Base-by-base conservation (phyloP, 2,329 filamentous ascomycete genomes). In the Knoxdaviesia capensis region DNA sequence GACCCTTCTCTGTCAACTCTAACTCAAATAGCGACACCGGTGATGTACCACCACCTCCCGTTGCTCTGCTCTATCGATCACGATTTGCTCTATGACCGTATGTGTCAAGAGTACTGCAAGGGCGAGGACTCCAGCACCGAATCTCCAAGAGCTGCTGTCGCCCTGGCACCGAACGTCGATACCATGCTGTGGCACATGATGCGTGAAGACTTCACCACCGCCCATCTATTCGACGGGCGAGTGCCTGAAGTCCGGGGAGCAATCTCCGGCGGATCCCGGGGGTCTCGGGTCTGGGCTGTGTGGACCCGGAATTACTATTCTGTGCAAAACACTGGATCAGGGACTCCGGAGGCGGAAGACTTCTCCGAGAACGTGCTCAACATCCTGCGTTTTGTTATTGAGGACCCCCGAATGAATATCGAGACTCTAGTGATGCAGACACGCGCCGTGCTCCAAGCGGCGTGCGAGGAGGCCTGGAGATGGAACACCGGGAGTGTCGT, bases 181-280 rank as follows among this genome's bases (percentile, higher is more conserved):
- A 74, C 75, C 6, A 68, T 86, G 49, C 60, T 68, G 46, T 92
- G 84, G 84, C 79, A 88, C 56, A 74, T 84, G 55, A 74, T 77
- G 45, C 74, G 88, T 40, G 85, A 94, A 58, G 76, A 86, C 40
- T 90, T 81, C 56, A 77, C 88, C 52, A 71, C 70, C 5, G 65
- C 68, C 43, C 68, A 74, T 47, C 63, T 87, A 5, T 71, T 79
- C 48, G 31, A 40, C 4, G 63, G 68, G 3, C 54, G 52, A 34
- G 58, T 55, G 0, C 78, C 82, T 0, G 53, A 62, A 1, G 62
- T 81, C 43, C 79, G 80, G 52, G 87, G 87, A 9, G 84, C 81
- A 3, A 64, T 85, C 1, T 73, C 65, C 65, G 5, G 58, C 63
- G 20, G 20, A 20, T 20, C 48, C 59, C 5, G 60, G 61, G 6